These are phyloP conservation scores for Fusarium sterilihyphosum DNA, from an alignment of 2,329 filamentous ascomycete genomes.

Conservation along the genomic window DNA sequence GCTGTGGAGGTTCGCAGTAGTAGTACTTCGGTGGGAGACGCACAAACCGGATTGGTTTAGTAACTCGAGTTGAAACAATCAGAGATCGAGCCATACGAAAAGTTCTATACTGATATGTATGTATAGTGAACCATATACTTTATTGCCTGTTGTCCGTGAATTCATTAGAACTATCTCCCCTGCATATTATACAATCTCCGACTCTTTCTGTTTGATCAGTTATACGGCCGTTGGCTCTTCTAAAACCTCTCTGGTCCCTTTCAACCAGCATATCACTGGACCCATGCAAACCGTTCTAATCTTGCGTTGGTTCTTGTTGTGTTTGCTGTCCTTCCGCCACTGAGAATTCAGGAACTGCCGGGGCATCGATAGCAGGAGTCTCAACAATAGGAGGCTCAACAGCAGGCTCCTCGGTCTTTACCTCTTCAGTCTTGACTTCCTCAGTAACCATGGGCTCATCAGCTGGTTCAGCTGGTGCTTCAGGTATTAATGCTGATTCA, in stretches of 20 bases:
- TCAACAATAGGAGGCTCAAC: background rate
- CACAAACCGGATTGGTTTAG: background rate
- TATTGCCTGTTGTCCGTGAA: conserved; percentile 22
- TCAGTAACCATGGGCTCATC: conserved; percentile 9
- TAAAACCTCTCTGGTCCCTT: background rate
- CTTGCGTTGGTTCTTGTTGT: conserved; percentile 9
- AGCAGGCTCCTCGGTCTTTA: conserved; percentile 14
- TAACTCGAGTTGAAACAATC: background rate
- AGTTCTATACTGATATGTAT: no score
- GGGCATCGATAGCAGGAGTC: background rate
- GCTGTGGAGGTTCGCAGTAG: background rate
- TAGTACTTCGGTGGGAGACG: background rate
- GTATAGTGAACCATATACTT: background rate
- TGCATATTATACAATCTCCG: conserved; percentile 31
- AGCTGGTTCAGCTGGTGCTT: background rate
- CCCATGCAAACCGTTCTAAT: background rate
- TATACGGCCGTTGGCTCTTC: background rate
- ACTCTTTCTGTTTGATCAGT: conserved; percentile 1
- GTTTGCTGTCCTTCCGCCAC: conserved; percentile 10
- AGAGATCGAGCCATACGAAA: background rate
- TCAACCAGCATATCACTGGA: background rate
- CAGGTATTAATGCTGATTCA: conserved; percentile 19
- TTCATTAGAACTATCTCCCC: conserved; percentile 21
- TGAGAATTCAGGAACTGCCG: background rate
- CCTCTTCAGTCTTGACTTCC: conserved; percentile 10